phyloP scores from a whole-genome alignment of 2,329 filamentous ascomycete species.

The Diaporthe citri region DNA sequence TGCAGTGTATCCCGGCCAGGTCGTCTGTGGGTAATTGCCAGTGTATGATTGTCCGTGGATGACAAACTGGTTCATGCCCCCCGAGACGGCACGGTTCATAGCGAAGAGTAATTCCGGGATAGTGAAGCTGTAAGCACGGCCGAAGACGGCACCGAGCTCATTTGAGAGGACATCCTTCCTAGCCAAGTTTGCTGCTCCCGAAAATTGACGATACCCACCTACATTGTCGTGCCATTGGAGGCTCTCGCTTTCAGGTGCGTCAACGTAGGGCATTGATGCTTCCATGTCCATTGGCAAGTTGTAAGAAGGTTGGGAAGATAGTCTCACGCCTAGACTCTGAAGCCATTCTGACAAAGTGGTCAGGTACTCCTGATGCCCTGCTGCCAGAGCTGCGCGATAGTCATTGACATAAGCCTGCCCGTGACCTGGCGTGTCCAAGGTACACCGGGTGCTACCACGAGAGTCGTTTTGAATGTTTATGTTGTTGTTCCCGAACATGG shows the following conservation, averaged over 20 bases:
- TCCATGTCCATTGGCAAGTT: slow-evolving; percentile 58
- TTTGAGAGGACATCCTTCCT: slow-evolving; percentile 54
- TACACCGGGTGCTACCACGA: neutral
- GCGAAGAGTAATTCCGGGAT: slow-evolving; percentile 48
- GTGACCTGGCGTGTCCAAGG: neutral
- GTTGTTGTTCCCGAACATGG: slow-evolving; percentile 38
- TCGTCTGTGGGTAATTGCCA: slow-evolving; percentile 57
- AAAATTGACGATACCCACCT: slow-evolving; percentile 56
- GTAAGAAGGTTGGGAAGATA: slow-evolving; percentile 55
- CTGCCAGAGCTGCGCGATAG: slow-evolving; percentile 1
- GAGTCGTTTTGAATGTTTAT: neutral
- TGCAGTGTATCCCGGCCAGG: slow-evolving; percentile 61
- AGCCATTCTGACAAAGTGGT: slow-evolving; percentile 46
- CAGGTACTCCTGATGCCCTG: slow-evolving; percentile 13
- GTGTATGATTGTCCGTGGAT: slow-evolving; percentile 58
- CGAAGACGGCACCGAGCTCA: slow-evolving; percentile 50
- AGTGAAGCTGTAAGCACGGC: slow-evolving; percentile 44
- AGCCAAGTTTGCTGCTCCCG: slow-evolving; percentile 54
- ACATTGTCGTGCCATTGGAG: slow-evolving; percentile 52
- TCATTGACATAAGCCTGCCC: neutral
- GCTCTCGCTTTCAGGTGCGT: slow-evolving; percentile 57
- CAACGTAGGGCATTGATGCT: slow-evolving; percentile 51
- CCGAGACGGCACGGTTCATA: slow-evolving; percentile 55
- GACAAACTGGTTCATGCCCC: slow-evolving; percentile 57
- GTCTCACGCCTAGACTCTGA: slow-evolving; percentile 48